Evolutionary conservation across 306 rosid genomes (phyloP), one percentile per base, ranked within the genome.

Genomic region (Medicago arabica): DNA sequence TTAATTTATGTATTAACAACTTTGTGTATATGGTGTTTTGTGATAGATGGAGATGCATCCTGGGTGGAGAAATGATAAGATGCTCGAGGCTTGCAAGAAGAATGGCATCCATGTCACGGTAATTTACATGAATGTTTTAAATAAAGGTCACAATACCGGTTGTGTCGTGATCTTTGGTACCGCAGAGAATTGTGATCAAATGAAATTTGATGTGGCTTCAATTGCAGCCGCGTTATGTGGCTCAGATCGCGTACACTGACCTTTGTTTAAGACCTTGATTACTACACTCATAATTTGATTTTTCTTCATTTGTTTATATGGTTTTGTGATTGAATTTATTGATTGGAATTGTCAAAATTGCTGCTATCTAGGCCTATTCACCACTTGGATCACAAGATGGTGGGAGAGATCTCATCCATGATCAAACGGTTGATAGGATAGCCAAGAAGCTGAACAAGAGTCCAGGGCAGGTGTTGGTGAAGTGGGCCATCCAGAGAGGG

Each of bases 61-160:
- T 11, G 90, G 92, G 2, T 88, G 90, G 92, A 88, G 88, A 84
- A 86, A 88, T 82, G 87, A 80, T 38, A 88, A 86, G 81, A 86
- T 87, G 87, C 86, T 84, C 2, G 85, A 81, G 65, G 90, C 86
- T 70, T 87, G 95, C 85, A 78, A 74, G 78, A 67, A 81, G 50
- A 84, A 89, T 67, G 58, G 38, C 75, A 86, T 87, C 80, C 92
- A 87, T 78, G 85, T 84, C 77, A 89, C 90, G 77, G 90, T 84
- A 80, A 86, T 64, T 14, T 28, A 18, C 34, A 19, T 6, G 8
- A 19, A 10, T 8, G 15, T 19, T 55, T 55, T 55, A 55, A 18
- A 55, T 55, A 19, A 55, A 2, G 28, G 14, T 4, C 34, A 2
- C 15, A 0, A 6, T 19, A 50, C 2, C 8, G 9, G 13, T 19